A percentile compares a stretch with the other conserved stretches of the same genome.
These are phyloP conservation scores for Prunella vulgaris DNA, from an alignment of 257 asterid genomes.

Conservation along the genomic window DNA sequence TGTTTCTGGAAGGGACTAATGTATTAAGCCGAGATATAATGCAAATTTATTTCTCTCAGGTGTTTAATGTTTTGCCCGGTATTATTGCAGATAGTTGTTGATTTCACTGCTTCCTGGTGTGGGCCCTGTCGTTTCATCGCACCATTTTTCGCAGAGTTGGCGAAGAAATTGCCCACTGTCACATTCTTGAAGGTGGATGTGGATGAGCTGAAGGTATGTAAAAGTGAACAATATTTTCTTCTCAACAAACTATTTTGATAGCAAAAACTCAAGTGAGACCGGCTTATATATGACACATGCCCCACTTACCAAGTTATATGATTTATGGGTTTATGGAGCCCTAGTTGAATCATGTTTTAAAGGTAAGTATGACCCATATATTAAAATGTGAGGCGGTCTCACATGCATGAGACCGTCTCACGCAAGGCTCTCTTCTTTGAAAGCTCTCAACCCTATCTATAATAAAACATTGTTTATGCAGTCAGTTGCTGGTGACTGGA, in stretches of 20 bases:
- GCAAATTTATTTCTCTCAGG: neutral
- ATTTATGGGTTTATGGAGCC: no score
- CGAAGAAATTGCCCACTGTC: constrained; percentile 67
- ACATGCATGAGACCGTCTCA: no score
- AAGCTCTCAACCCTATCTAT: neutral
- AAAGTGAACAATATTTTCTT: neutral
- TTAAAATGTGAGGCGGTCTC: no score
- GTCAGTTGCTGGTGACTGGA: constrained; percentile 79
- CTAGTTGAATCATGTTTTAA: no score
- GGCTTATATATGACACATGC: no score
- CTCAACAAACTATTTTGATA: neutral
- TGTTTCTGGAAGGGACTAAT: neutral
- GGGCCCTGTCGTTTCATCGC: constrained; percentile 89
- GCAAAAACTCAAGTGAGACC: no score
- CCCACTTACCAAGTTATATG: no score
- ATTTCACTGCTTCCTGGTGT: constrained; percentile 97
- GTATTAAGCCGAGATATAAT: neutral
- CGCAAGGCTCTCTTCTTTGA: neutral
- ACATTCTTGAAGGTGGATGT: constrained; percentile 86
- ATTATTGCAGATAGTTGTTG: constrained; percentile 67
- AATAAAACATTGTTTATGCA: constrained; percentile 24
- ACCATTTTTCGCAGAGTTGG: constrained; percentile 80
- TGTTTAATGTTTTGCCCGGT: neutral
- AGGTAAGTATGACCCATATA: no score
- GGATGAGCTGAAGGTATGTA: constrained; percentile 69